Percentiles rank a stretch among this genome's conserved stretches.
Evolutionary conservation across 768 basidiomycete species (phyloP).

Genomic region (Lactifluus piperatus): DNA sequence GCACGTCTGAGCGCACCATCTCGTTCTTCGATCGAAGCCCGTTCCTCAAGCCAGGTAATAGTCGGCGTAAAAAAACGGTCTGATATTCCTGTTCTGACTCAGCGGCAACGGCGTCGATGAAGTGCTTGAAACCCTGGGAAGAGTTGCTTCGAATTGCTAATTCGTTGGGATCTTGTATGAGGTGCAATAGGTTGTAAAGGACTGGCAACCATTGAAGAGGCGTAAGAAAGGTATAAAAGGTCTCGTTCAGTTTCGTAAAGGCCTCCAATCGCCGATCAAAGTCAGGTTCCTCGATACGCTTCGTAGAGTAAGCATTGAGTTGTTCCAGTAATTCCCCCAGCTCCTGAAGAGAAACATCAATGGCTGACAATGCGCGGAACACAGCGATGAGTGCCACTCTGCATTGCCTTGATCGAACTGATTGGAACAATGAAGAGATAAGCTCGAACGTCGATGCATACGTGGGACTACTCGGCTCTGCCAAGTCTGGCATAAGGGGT

Average conservation of each 20-base stretch:
- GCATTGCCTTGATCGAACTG: constrained; percentile 59
- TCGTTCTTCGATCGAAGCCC: constrained; percentile 74
- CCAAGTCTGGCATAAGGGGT: constrained; percentile 55
- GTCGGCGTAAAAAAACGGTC: constrained; percentile 47
- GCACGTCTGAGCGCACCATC: constrained; percentile 76
- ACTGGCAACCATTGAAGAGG: constrained; percentile 64
- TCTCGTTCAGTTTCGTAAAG: constrained; percentile 69
- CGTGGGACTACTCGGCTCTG: constrained; percentile 33
- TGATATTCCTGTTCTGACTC: constrained; percentile 38
- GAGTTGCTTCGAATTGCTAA: constrained; percentile 80
- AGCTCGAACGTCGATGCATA: constrained; percentile 50
- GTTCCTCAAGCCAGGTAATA: constrained; percentile 75
- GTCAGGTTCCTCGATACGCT: constrained; percentile 84
- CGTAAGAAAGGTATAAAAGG: constrained; percentile 40
- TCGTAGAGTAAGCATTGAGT: constrained; percentile 80
- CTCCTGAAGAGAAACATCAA: constrained; percentile 38
- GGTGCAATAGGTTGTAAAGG: constrained; percentile 74
- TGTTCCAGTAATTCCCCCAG: constrained; percentile 50
- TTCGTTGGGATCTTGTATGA: constrained; percentile 85
- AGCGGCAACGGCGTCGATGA: constrained; percentile 53
- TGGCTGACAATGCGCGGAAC: constrained; percentile 43
- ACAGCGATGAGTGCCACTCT: constrained; percentile 61
- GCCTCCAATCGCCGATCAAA: constrained; percentile 79
- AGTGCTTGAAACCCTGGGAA: constrained; percentile 63
- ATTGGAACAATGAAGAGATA: constrained; percentile 72